A percentile compares a stretch with the other conserved stretches of the same genome.
These are phyloP conservation scores for Neurospora sp. DNA, from an alignment of 495 filamentous ascomycete species.

Conservation along the genomic window DNA sequence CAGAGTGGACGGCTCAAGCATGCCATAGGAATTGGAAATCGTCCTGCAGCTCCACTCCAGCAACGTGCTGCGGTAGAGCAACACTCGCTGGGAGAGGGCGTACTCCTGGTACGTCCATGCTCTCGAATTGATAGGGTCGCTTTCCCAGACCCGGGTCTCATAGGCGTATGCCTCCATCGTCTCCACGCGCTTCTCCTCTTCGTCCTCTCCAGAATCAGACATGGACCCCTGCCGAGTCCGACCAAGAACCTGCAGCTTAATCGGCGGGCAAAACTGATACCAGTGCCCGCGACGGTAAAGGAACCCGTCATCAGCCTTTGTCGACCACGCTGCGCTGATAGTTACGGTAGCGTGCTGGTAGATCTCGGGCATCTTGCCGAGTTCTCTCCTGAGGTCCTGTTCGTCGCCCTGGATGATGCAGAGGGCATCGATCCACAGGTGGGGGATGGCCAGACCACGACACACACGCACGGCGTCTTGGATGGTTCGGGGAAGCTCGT, in stretches of 20 bases:
- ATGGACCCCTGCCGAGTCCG: background rate
- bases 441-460: background rate
- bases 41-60: background rate
- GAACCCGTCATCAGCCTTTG: background rate
- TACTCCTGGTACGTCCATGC: background rate
- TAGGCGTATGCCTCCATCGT: background rate
- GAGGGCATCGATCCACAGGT: constrained; percentile 4
- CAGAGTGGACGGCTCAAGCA: background rate
- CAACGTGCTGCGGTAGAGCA: background rate
- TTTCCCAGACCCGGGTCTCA: background rate
- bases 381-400: background rate
- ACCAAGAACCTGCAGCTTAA: background rate
- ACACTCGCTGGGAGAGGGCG: background rate
- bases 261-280: background rate
- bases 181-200: background rate
- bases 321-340: background rate
- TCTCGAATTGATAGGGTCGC: background rate
- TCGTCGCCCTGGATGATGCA: constrained; percentile 2
- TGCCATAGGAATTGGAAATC: background rate
- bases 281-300: background rate
- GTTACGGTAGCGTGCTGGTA: constrained; percentile 1
- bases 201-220: background rate
- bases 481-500: background rate
- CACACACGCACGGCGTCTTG: constrained; percentile 1
- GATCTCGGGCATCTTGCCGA: background rate